Conservation (phyloP, 192 early-diverging fungal species). For the Mortierella hygrophila region DNA sequence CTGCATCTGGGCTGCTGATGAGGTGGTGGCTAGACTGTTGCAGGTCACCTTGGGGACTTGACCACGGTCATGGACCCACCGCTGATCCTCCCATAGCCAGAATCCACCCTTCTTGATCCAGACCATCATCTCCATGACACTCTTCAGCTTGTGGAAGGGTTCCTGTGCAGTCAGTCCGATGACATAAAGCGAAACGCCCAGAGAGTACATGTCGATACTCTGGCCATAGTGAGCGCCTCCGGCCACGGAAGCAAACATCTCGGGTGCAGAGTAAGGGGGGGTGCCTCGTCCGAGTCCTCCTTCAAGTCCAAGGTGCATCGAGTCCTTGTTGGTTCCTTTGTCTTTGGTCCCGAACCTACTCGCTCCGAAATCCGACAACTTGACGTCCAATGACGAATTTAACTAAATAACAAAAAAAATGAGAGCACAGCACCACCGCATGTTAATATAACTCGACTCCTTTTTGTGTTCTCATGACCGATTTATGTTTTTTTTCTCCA, state of each 20-base stretch:
- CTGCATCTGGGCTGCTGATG: constrained; percentile 9
- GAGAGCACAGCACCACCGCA: constrained; percentile 24
- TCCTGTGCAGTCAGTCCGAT: constrained; percentile 69
- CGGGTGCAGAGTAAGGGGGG: constrained; percentile 69
- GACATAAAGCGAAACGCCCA: constrained; percentile 70
- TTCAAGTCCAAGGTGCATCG: constrained; percentile 14
- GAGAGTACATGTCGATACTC: constrained; percentile 63
- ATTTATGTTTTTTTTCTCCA: background rate
- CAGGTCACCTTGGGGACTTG: constrained; percentile 31
- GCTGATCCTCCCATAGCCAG: constrained; percentile 69
- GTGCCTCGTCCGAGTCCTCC: constrained; percentile 55
- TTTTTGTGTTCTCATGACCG: background rate
- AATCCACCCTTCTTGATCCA: constrained; percentile 71
- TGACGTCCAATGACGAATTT: constrained; percentile 41
- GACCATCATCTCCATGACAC: constrained; percentile 72
- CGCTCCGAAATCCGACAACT: constrained; percentile 55
- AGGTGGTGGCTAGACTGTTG: constrained; percentile 18
- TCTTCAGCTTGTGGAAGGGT: constrained; percentile 68
- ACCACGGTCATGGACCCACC: constrained; percentile 53
- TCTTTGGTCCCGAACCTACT: constrained; percentile 28
- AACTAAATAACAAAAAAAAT: constrained; percentile 44
- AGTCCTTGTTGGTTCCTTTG: background rate
- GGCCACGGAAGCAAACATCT: constrained; percentile 58
- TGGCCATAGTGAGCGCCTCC: constrained; percentile 17
- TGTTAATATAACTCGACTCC: background rate